phyloP scores from a whole-genome alignment of 371 early-diverging fungal genomes.

The Sporodiniella umbellata region DNA sequence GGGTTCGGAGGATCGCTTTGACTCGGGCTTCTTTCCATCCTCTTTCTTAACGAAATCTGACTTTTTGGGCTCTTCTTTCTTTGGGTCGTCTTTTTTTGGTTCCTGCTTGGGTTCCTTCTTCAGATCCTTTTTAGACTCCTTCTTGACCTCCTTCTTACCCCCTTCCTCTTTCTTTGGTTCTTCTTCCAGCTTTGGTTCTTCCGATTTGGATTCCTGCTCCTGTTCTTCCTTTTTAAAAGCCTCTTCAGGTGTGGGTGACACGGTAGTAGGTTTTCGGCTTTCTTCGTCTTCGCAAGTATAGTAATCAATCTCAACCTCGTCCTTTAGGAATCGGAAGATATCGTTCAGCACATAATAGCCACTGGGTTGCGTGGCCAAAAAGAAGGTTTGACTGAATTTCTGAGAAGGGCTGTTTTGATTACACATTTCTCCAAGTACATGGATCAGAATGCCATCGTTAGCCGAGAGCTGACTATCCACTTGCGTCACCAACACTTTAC shows the following conservation, averaged over 20 bases:
- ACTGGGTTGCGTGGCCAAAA: slow-evolving; percentile 84
- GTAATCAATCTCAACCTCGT: slow-evolving; percentile 60
- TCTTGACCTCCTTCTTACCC: no score
- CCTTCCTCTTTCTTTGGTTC: no score
- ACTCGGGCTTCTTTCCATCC: not conserved
- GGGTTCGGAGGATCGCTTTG: slow-evolving; percentile 3
- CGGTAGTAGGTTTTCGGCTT: no score
- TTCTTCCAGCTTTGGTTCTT: no score
- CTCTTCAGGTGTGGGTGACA: slow-evolving; percentile 2
- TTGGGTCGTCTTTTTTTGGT: not conserved
- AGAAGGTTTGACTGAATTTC: slow-evolving; percentile 93
- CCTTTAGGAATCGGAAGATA: slow-evolving; percentile 91
- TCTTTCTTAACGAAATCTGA: slow-evolving; percentile 1
- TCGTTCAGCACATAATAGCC: slow-evolving; percentile 95
- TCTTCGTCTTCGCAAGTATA: slow-evolving; percentile 30
- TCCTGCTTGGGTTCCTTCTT: no score
- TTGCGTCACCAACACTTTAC: slow-evolving; percentile 83
- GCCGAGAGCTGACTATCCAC: slow-evolving; percentile 85
- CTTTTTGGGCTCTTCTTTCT: slow-evolving; percentile 1
- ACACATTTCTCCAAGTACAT: slow-evolving; percentile 92
- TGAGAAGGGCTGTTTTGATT: slow-evolving; percentile 74
- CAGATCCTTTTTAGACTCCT: no score
- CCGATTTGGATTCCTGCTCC: slow-evolving; percentile 1
- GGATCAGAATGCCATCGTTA: slow-evolving; percentile 80
- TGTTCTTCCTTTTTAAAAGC: slow-evolving; percentile 1